These are phyloP conservation scores for Quercus alba DNA, from an alignment of 306 rosid genomes.

Conservation along the genomic window DNA sequence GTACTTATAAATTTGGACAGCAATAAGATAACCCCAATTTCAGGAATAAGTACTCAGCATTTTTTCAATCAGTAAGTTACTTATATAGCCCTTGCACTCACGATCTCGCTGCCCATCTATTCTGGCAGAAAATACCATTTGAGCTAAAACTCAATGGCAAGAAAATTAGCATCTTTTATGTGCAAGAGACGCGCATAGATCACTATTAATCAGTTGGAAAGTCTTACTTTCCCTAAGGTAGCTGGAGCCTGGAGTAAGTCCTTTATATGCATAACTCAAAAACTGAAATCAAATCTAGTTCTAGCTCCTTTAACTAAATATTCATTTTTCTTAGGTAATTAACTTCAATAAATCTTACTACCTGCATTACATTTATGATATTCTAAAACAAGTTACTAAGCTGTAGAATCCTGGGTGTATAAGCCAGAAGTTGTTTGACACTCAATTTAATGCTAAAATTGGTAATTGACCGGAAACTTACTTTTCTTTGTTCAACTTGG, in stretches of 20 bases:
- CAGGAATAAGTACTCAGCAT: background rate
- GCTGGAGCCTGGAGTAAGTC: background rate
- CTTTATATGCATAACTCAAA: background rate
- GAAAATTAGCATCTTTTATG: background rate
- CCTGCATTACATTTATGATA: background rate
- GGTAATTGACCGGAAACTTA: slow-evolving; percentile 22
- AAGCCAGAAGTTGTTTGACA: background rate
- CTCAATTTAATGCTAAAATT: background rate
- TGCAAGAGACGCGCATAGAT: background rate
- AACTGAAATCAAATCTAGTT: background rate
- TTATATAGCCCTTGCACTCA: too few species aligned
- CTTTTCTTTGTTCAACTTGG: slow-evolving; percentile 87
- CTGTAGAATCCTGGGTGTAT: background rate
- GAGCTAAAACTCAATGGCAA: too few species aligned
- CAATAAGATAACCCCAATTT: background rate
- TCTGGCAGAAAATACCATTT: too few species aligned
- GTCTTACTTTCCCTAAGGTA: too few species aligned
- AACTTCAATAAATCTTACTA: background rate
- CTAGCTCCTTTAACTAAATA: background rate
- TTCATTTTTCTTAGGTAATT: too few species aligned
- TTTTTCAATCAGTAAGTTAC: background rate
- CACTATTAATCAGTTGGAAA: too few species aligned
- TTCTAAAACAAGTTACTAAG: background rate
- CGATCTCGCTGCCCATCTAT: too few species aligned
- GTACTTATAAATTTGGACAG: background rate